Conservation (phyloP, 2,329 filamentous ascomycete genomes). For the Ceratocystis papillata region DNA sequence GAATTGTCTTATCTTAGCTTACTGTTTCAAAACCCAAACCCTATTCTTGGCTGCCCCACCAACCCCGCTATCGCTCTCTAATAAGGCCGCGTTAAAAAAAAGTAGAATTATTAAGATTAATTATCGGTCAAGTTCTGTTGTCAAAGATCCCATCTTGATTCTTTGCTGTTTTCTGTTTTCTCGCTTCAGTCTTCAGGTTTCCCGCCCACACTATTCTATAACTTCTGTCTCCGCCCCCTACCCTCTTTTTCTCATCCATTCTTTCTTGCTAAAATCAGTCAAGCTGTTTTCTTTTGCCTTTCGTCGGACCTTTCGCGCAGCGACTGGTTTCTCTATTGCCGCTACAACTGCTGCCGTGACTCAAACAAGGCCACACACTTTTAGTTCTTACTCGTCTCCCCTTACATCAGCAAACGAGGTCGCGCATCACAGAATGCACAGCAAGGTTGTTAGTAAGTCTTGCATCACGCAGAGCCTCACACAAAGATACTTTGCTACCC, state of each 20-base stretch:
- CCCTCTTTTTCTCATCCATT: neutral
- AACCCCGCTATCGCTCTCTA: slow-evolving; percentile 6
- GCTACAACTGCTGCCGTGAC: slow-evolving; percentile 47
- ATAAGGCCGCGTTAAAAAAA: slow-evolving; percentile 3
- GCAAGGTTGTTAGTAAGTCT: slow-evolving; percentile 74
- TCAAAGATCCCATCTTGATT: slow-evolving; percentile 1
- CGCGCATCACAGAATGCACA: slow-evolving; percentile 55
- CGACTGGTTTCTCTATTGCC: slow-evolving; percentile 62
- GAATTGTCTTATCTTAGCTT: too few relatives aligned
- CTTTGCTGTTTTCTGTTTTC: slow-evolving; percentile 12
- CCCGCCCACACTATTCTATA: neutral
- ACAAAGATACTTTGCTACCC: too few relatives aligned
- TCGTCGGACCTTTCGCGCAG: slow-evolving; percentile 63
- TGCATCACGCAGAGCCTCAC: neutral
- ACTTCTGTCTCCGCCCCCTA: neutral
- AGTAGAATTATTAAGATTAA: neutral
- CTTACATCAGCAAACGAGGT: slow-evolving; percentile 8
- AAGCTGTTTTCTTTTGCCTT: slow-evolving; percentile 88
- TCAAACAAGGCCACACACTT: slow-evolving; percentile 17
- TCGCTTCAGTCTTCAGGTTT: too few relatives aligned
- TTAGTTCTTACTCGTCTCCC: slow-evolving; percentile 6
- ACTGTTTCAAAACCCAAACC: neutral
- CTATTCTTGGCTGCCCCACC: neutral
- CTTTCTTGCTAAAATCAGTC: slow-evolving; percentile 30
- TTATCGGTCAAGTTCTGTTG: neutral